Percentiles rank a stretch among this genome's conserved stretches.
Evolutionary conservation across 2,329 filamentous ascomycete genomes (phyloP).

Genomic region (Fusarium protoensiforme): DNA sequence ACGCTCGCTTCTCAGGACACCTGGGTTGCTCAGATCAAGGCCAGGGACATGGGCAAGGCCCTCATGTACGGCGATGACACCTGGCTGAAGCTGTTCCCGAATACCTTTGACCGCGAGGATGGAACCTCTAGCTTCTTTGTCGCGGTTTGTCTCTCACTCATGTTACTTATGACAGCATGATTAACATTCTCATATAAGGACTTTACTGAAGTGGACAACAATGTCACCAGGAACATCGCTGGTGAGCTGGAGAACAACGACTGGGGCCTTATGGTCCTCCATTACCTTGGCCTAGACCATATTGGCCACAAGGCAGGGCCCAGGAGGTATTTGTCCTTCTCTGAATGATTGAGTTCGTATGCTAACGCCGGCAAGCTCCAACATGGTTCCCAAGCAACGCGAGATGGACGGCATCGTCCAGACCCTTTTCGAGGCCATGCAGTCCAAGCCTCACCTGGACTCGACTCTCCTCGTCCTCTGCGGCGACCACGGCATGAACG

Average conservation of each 20-base stretch:
- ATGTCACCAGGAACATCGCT: slow-evolving; percentile 91
- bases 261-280: slow-evolving; percentile 94
- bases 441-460: slow-evolving; percentile 74
- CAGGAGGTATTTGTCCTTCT: slow-evolving; percentile 66
- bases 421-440: slow-evolving; percentile 80
- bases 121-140: slow-evolving; percentile 99
- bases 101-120: slow-evolving; percentile 85
- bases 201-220: slow-evolving; percentile 97
- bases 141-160: slow-evolving; percentile 72
- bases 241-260: slow-evolving; percentile 80
- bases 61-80: slow-evolving; percentile 98
- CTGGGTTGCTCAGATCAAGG: slow-evolving; percentile 93
- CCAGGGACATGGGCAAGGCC: slow-evolving; percentile 76
- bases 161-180: neutral
- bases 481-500: slow-evolving; percentile 99
- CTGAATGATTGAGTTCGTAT: neutral
- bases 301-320: slow-evolving; percentile 98
- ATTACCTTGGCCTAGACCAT: slow-evolving; percentile 95
- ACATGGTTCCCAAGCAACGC: slow-evolving; percentile 91
- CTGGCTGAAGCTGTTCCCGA: slow-evolving; percentile 96
- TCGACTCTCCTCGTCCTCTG: slow-evolving; percentile 87
- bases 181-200: slow-evolving; percentile 66
- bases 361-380: slow-evolving; percentile 65
- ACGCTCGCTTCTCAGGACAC: slow-evolving; percentile 91
- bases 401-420: slow-evolving; percentile 92